Base-by-base conservation (phyloP, 1,284 basidiomycete genomes). In the Ceratorhiza oryzae-sativae region DNA sequence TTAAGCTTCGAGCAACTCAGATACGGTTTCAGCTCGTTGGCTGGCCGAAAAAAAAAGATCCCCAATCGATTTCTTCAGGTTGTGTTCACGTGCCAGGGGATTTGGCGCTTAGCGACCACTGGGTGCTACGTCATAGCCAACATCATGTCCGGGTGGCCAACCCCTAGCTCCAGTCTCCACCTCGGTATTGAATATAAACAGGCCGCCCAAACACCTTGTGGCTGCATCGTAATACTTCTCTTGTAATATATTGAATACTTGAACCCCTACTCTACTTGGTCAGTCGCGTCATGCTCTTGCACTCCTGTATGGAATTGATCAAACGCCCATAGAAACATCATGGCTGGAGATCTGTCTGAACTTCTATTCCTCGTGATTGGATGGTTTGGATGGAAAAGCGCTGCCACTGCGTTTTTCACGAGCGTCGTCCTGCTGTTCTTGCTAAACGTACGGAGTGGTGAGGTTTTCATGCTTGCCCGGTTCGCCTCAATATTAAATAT, bases 301-400 rank as follows among this genome's bases (percentile, higher is more conserved):
- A 55, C 36, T 6, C 13, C 6, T 10, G 30, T 55, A 55, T 32
- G 32, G 51, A 30, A 34, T 18, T 55, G 18, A 55, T 60, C 41
- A 10, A 60, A 10, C 30, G 30, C 23, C 18, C 3, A 27, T 42
- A 60, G 58, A 46, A 25, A 42, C 41, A 45, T 30, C 15, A 70
- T 70, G 65, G 20, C 65, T 18, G 65, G 65, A 34, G 65, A 70
- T 70, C 51, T 70, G 23, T 70, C 53, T n/a, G 65, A 70, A 13
- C 53, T 70, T 56, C 53, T 70, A 12, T 70, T 70, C 41, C 53
- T 70, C 25, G 65, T 53, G 45, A 70, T 70, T 34, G 65, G 65
- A n/a, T 70, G 65, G 65, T 70, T 70, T 48, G 65, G 65, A 13
- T 70, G 65, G 65, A 70, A 70, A 53, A 56, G 65, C 27, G 65